Evolutionary conservation across 2,329 filamentous ascomycete species (phyloP), one percentile per base, ranked within the genome.

Genomic region (Nigrograna mackinnonii): DNA sequence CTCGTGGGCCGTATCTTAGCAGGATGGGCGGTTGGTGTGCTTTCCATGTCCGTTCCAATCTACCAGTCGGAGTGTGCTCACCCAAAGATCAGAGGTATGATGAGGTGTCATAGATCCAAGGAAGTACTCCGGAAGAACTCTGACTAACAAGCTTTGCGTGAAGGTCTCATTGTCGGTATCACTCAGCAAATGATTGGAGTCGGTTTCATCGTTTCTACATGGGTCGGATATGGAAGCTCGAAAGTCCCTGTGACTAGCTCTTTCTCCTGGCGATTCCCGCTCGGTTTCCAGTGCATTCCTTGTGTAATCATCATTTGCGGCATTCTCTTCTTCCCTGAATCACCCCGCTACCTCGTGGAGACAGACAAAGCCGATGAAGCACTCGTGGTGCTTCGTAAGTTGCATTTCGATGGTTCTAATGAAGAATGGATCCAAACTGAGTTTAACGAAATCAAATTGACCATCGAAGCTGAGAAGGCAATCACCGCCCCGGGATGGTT

Each of bases 11-110:
- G 83, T 9, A 78, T 84, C 52, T 72, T 84, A 43, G 80, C 64
- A 26, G 80, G 81, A 4, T 75, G 79, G 57, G 80, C 80, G 3
- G 77, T 84, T 33, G 82, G 80, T 9, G 60, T 79, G 14, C 73
- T 83, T 51, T 79, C 75, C 14, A 83, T 80, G 58, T 79, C 77
- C 3, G 79, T 85, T 3, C 83, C 82, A 3, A 76, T 82, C 22
- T 86, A 86, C 58, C 82, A 84, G 44, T 79, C 82, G 7, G 83
- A 86, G 58, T 77, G 80, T 40, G 80, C 82, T 0, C 74, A 80
- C 51, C 75, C 81, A 0, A 77, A 76, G 2, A 81, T 77, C 39
- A 75, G 83, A 53, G 82, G 82, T 52, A 28, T 3, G 14, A 2
- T 28, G 11, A 61, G 67, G 67, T 45, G 68, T 80, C 19, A 74